These are phyloP conservation scores for Colletotrichum musicola DNA, from an alignment of 2,329 filamentous ascomycete genomes.

Conservation along the genomic window DNA sequence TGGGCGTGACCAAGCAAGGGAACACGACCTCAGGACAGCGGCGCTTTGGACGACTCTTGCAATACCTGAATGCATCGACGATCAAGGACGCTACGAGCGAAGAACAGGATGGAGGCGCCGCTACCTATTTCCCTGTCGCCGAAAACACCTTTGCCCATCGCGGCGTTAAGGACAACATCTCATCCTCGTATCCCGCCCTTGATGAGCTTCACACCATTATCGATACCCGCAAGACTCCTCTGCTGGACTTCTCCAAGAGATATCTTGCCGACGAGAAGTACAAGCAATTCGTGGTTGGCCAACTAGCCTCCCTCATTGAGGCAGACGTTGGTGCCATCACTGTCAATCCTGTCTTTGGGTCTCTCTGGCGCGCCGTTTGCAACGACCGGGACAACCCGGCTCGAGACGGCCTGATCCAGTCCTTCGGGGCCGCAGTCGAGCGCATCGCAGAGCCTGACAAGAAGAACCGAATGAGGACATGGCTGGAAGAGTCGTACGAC, in stretches of 20 bases:
- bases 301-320: conserved; percentile 58
- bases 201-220: conserved; percentile 44
- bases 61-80: neutral
- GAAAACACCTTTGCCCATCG: neutral
- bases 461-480: conserved; percentile 56
- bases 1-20: conserved; percentile 51
- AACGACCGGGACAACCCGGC: conserved; percentile 57
- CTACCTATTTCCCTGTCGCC: conserved; percentile 15
- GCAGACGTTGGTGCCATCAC: conserved; percentile 58
- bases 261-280: conserved; percentile 55
- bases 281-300: conserved; percentile 51
- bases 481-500: conserved; percentile 66
- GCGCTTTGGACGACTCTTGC: conserved; percentile 1
- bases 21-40: conserved; percentile 13
- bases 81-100: conserved; percentile 3
- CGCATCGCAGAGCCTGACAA: conserved; percentile 48
- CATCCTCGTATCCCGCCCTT: conserved; percentile 36
- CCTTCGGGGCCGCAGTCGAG: conserved; percentile 56
- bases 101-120: neutral
- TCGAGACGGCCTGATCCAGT: conserved; percentile 56
- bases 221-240: conserved; percentile 41
- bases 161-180: conserved; percentile 34
- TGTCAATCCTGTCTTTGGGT: conserved; percentile 63
- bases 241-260: conserved; percentile 53
- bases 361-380: conserved; percentile 62